Conservation (phyloP, 768 basidiomycete species). For the Macrolepiota dolichaula region DNA sequence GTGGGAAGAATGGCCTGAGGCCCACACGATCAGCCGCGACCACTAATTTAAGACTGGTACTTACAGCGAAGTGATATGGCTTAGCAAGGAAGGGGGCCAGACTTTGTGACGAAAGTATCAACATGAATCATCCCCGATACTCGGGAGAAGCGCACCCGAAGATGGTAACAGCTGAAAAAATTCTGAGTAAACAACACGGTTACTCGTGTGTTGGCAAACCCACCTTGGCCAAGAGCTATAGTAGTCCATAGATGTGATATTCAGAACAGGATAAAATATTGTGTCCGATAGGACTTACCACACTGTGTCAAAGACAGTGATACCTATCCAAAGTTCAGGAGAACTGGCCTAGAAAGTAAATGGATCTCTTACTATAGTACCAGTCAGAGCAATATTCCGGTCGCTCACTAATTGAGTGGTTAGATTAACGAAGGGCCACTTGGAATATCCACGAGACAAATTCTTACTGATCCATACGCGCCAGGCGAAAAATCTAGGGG, state of each 20-base stretch:
- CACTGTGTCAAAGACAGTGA: background rate
- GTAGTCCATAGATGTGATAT: background rate
- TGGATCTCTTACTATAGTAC: background rate
- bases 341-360: background rate
- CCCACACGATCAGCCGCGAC: background rate
- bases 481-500: constrained; percentile 13
- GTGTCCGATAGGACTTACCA: background rate
- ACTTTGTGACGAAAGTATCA: background rate
- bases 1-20: background rate
- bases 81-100: background rate
- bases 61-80: background rate
- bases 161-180: background rate
- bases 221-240: background rate
- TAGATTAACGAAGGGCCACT: background rate
- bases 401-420: background rate
- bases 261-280: background rate
- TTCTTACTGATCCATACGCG: constrained; percentile 13
- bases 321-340: background rate
- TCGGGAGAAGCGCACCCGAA: background rate
- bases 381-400: background rate
- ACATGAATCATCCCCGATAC: background rate
- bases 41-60: background rate
- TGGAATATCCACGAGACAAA: background rate
- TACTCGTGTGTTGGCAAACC: background rate
- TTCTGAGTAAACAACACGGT: background rate